Evolutionary conservation across 441 rosid genomes (phyloP), one percentile per base, ranked within the genome.

Genomic region (Raphanus hybrid): DNA sequence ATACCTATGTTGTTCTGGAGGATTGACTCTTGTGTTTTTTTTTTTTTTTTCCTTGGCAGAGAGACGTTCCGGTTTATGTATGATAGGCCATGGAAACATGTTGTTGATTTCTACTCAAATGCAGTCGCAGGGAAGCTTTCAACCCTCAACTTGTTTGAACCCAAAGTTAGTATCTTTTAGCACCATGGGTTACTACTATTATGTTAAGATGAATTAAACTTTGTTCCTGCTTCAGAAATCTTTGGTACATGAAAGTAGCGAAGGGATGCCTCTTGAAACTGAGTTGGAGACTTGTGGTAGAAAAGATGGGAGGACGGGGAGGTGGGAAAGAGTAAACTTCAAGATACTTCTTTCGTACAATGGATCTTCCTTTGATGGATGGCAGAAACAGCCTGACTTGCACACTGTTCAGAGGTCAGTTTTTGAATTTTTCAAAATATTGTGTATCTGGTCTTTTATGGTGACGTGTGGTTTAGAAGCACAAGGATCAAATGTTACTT

Each of bases 371-470:
- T 96, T 96, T 78, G 99, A 93, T 84, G 99, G 99, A 70, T 96
- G 99, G 98, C 98, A 94, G 84, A 94, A 87, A 68, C 98, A 96
- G 78, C 98, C 98, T 32, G 91, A 83, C 20, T 76, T 96, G 70
- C 87, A 87, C 86, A 94, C 98, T 52, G 99, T 94, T 68, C 98
- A 96, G 67, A 85, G 92, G 97, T 29, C 34, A 20, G 23, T 23
- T 23, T 23, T 23, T 23, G 26, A 23, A 23, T 23, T 23, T 1
- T 23, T 23, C 26, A 23, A 23, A 23, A 23, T 23, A 1, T 23
- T 23, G 26, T 23, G 26, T 23, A 23, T 23, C 26, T 23, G 23
- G 26, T 23, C 26, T 23, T 23, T 23, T 23, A 23, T 23, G 26
- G 26, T 20, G 23, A 20, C 23, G 23, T 20, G 23, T 20, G 23